Base-by-base conservation (phyloP, 441 rosid genomes). In the Brassica hybrid region DNA sequence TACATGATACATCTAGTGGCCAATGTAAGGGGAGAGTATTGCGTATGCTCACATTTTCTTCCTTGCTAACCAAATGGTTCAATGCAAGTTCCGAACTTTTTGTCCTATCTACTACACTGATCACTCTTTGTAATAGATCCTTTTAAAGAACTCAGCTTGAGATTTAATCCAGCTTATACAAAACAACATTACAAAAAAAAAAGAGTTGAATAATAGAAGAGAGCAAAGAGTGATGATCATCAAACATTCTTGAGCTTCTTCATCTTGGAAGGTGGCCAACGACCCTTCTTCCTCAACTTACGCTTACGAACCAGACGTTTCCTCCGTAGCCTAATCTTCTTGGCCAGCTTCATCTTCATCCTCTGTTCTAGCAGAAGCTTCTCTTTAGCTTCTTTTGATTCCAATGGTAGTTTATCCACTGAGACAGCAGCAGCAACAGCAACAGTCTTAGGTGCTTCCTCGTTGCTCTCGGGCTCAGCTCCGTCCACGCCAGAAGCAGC, bases 191-290 rank as follows among this genome's bases (percentile, higher is more conserved):
- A 75, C 73, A 70, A 5, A 13, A 48, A 5, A 38, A 9, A 50
- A 5, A 21, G 23, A 6, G 4, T 56, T 7, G 2, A 48, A 48
- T 48, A 14, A 3, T 13, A 2, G 27, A 30, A 67, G 70, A 16
- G 16, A 66, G 75, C 25, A 60, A 38, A 68, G 62, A 79, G 84
- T 84, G 76, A 82, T 45, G 5, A 45, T 50, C 56, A 45, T 84
- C 88, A 94, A 25, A 91, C 95, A 80, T 94, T 92, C 92, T 94
- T 94, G 68, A 86, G 71, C 82, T 90, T 94, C 86, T 88, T 94
- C 97, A 94, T 84, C 88, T 92, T 94, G 4, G 98, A 94, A 81
- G 97, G 97, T 7, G 98, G 98, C 98, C 97, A 94, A 74, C 97
- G 83, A 62, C 98, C 97, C 92, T 92, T 94, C 95, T 94, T 94